Evolutionary conservation across 2,329 filamentous ascomycete species (phyloP).

Genomic region (Ilyonectria robusta): DNA sequence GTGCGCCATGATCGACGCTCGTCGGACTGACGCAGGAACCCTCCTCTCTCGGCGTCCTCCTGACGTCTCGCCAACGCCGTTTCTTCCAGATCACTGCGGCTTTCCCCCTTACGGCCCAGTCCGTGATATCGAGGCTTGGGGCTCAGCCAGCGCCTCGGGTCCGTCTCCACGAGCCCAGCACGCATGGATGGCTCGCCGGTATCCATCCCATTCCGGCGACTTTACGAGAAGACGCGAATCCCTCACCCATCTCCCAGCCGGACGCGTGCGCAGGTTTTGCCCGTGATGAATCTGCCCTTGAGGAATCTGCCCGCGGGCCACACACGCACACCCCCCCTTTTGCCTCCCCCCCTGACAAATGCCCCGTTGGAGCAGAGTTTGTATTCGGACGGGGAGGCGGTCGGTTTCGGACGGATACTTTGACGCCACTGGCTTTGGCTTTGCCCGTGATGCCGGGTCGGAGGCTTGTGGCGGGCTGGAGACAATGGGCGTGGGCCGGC

Average conservation of each 20-base stretch:
- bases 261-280: neutral
- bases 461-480: neutral
- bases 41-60: neutral
- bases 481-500: neutral
- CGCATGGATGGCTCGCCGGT: neutral
- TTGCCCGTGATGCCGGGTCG: slow-evolving; percentile 33
- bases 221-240: neutral
- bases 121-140: neutral
- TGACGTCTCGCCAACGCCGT: neutral
- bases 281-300: neutral
- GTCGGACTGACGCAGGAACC: slow-evolving; percentile 24
- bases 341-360: neutral
- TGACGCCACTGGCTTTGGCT: slow-evolving; percentile 27
- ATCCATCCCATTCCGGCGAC: neutral
- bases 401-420: slow-evolving; percentile 18
- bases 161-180: neutral
- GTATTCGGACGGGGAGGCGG: slow-evolving; percentile 1
- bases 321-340: neutral
- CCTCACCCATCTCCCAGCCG: neutral
- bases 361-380: neutral
- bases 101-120: neutral
- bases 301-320: neutral
- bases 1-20: neutral
- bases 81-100: neutral
- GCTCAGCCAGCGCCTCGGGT: neutral